Evolutionary conservation across 768 basidiomycete genomes (phyloP), one percentile per base, ranked within the genome.

Genomic region (Asterophora parasitica): DNA sequence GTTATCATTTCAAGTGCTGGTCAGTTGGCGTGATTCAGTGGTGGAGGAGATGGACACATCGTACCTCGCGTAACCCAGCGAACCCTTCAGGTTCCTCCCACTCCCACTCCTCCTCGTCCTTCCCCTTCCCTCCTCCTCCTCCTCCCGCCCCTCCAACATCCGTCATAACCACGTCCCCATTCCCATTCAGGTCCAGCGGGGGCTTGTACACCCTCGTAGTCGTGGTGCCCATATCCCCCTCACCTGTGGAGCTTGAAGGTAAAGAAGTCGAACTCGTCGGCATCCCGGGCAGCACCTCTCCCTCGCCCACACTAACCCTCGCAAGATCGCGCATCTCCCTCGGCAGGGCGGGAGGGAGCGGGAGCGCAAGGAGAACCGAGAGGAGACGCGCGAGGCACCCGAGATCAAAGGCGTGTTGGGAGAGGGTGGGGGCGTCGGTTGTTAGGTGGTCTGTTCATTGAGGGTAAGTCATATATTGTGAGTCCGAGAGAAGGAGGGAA

Each of bases 401-500:
- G 17, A 80, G 78, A n/a, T 90, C 85, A 23, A 73, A 79, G 0
- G 90, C 90, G 2, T 74, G 69, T 46, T 82, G 69, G 54, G 88
- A 85, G 0, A 92, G 69, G 1, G 74, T 69, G 0, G 74, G 69
- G 57, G 92, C 80, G 54, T 94, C 92, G 13, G 74, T 68, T 2
- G 90, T 81, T 1, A 95, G 75, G 59, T 81, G 61, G 62, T 83
- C 85, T 81, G 46, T 12, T 23, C n/a, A 37, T 0, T 23, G 34
- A 26, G 42, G 17, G 16, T 17, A 12, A 26, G 10, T 27, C 16
- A 10, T n/a, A n/a, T n/a, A n/a, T n/a, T n/a, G n/a, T n/a, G n/a
- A n/a, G n/a, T n/a, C n/a, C n/a, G n/a, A n/a, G n/a, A n/a, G n/a
- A 15, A 48, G 42, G 35, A 32, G 7, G 26, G 36, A 27, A 33